These are phyloP conservation scores for Boletus rubescentipes DNA, from an alignment of 768 basidiomycete species.

Conservation along the genomic window DNA sequence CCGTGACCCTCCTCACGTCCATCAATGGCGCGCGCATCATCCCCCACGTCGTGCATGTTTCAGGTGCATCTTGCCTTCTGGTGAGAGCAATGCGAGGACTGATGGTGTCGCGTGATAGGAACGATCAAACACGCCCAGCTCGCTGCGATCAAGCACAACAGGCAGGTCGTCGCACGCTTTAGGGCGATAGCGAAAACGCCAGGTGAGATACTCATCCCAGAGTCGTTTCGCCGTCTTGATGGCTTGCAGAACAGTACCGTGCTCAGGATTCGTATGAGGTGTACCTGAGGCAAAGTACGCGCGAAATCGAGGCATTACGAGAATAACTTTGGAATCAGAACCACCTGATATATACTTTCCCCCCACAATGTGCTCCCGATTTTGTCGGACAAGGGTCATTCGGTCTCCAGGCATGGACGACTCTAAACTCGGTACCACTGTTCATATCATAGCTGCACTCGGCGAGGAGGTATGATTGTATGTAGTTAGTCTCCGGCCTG, in stretches of 20 bases:
- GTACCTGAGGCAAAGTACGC: constrained; percentile 54
- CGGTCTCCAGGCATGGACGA: too few relatives aligned
- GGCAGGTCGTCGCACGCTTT: constrained; percentile 67
- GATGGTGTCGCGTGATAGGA: constrained; percentile 43
- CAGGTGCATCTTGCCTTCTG: constrained; percentile 56
- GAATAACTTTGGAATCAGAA: constrained; percentile 40
- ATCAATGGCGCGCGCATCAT: constrained; percentile 61
- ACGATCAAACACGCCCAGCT: constrained; percentile 86
- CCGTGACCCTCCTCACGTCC: constrained; percentile 63
- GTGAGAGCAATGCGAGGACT: neutral
- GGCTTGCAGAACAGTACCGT: constrained; percentile 43
- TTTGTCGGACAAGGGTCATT: too few relatives aligned
- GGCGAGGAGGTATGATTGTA: too few relatives aligned
- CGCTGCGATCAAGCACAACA: too few relatives aligned
- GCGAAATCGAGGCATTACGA: constrained; percentile 64
- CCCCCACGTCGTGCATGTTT: constrained; percentile 78
- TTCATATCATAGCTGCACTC: too few relatives aligned
- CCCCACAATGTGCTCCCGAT: too few relatives aligned
- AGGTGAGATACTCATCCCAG: constrained; percentile 35
- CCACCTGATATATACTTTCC: too few relatives aligned
- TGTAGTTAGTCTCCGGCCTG: too few relatives aligned
- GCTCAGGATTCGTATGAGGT: constrained; percentile 55
- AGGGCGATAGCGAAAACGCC: constrained; percentile 52
- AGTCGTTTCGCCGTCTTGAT: neutral
- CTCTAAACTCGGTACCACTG: too few relatives aligned